phyloP scores from a whole-genome alignment of 1,284 basidiomycete genomes.

The Puccinia polysora region DNA sequence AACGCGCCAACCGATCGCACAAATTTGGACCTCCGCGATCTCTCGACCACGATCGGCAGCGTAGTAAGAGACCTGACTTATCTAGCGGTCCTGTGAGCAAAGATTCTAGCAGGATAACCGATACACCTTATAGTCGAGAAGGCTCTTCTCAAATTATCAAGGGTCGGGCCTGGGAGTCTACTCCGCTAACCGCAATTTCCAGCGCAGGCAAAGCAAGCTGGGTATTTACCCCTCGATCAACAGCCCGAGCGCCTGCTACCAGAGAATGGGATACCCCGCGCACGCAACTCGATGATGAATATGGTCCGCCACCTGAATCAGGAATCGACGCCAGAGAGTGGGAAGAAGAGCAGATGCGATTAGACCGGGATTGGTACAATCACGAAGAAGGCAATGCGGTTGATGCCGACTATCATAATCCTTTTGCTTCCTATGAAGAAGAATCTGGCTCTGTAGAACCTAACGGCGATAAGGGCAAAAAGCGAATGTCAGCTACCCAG shows the following conservation, averaged over 20 bases:
- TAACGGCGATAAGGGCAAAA: constrained; percentile 32
- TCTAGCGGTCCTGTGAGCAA: background rate
- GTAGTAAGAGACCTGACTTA: constrained; percentile 34
- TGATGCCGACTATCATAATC: constrained; percentile 53
- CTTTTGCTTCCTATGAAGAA: constrained; percentile 41
- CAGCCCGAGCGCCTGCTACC: constrained; percentile 18
- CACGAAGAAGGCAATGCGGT: constrained; percentile 78
- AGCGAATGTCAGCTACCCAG: constrained; percentile 49
- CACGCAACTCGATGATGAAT: constrained; percentile 60
- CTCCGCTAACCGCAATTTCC: constrained; percentile 44
- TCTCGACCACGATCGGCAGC: constrained; percentile 13
- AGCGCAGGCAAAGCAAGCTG: constrained; percentile 44
- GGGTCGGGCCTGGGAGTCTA: constrained; percentile 47
- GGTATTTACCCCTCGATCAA: constrained; percentile 48
- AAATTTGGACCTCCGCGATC: constrained; percentile 31
- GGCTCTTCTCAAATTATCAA: constrained; percentile 44
- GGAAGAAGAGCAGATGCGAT: constrained; percentile 83
- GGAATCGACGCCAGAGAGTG: constrained; percentile 65
- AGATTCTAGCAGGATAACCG: constrained; percentile 10
- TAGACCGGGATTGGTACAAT: constrained; percentile 92
- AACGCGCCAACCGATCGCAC: constrained; percentile 49
- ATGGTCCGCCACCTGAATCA: constrained; percentile 56
- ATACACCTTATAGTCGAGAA: constrained; percentile 12
- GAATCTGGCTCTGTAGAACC: constrained; percentile 1
- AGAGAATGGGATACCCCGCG: constrained; percentile 70